phyloP scores from a whole-genome alignment of 1,284 basidiomycete species.

The Coniferiporia sulphurascens region DNA sequence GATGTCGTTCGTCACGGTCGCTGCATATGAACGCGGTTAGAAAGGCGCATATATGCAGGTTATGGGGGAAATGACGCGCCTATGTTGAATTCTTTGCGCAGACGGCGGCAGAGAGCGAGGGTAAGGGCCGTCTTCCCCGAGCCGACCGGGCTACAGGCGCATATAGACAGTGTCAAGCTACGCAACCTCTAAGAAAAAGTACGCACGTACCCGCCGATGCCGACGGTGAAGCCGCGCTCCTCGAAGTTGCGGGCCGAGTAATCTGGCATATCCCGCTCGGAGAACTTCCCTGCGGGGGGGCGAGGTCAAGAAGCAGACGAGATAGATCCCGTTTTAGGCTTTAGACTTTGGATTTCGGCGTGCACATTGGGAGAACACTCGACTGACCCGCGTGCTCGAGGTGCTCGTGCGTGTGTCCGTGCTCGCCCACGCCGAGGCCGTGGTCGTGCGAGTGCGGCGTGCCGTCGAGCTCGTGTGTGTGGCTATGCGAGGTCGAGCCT shows the following conservation, averaged over 20 bases:
- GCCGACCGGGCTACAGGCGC: constrained; percentile 74
- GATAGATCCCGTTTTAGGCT: not conserved
- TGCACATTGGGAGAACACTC: not conserved
- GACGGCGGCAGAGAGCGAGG: constrained; percentile 82
- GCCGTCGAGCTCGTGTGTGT: constrained; percentile 38
- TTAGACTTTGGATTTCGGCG: not conserved
- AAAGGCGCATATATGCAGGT: not conserved
- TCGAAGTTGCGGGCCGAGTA: constrained; percentile 81
- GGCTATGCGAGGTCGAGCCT: constrained; percentile 28
- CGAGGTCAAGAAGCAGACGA: not conserved
- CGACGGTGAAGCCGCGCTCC: constrained; percentile 94
- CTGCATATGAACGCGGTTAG: constrained; percentile 35
- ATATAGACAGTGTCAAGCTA: not conserved
- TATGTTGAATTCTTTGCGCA: constrained; percentile 86
- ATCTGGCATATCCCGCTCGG: constrained; percentile 90
- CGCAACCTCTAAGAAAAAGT: not conserved
- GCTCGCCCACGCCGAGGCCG: constrained; percentile 51
- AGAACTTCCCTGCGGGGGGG: constrained; percentile 69
- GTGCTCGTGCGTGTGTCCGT: constrained; percentile 90
- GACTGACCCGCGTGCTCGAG: constrained; percentile 79
- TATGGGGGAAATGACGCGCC: constrained; percentile 42
- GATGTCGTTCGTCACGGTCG: constrained; percentile 94
- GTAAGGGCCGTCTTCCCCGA: constrained; percentile 97
- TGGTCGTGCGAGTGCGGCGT: constrained; percentile 45
- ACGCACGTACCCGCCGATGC: constrained; percentile 83